Evolutionary conservation across 148 eudicot genomes (phyloP), one percentile per base, ranked within the genome.

Genomic region (Limonium bicolor): DNA sequence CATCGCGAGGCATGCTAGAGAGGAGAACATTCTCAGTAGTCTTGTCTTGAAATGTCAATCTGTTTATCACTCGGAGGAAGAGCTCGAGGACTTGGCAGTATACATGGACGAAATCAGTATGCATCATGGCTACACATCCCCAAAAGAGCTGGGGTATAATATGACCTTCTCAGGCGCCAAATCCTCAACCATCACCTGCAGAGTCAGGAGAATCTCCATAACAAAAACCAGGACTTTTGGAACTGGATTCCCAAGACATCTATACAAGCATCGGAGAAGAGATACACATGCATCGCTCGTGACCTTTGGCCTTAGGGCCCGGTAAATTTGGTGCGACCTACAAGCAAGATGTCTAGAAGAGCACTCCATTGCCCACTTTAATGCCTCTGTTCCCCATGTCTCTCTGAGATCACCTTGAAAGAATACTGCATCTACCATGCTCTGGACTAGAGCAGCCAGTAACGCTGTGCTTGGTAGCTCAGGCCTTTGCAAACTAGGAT

Each of bases 81-180:
- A 90, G 88, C 76, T 85, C 99, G 1, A 90, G 99, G 22, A 81
- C 95, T 65, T 90, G 99, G 66, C 95, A 85, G 63, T 85, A 90
- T 20, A 90, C 86, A 14, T 90, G 99, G 53, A 90, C 86, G 28
- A 81, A 90, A 20, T 90, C 99, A 3, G 85, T 81, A 57, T 90
- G 99, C 95, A 90, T 85, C 95, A 90, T 72, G 43, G 95, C 99
- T 19, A 85, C 82, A 54, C 99, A 90, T 2, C 94, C 95, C 99
- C 99, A 90, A 57, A 90, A 90, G 44, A 90, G 99, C 70, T 90
- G 95, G 34, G 99, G 48, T 85, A 90, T 2, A 90, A 82, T 24
- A 90, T 85, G 48, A 90, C 95, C 48, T 90, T 90, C 38, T 90
- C 99, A 0, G 99, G 82, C 53, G 84, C 99, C 95, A 90, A 80